Percentiles rank a stretch among this genome's conserved stretches.
Evolutionary conservation across 441 rosid genomes (phyloP).

Genomic region (Pelargonium australe): DNA sequence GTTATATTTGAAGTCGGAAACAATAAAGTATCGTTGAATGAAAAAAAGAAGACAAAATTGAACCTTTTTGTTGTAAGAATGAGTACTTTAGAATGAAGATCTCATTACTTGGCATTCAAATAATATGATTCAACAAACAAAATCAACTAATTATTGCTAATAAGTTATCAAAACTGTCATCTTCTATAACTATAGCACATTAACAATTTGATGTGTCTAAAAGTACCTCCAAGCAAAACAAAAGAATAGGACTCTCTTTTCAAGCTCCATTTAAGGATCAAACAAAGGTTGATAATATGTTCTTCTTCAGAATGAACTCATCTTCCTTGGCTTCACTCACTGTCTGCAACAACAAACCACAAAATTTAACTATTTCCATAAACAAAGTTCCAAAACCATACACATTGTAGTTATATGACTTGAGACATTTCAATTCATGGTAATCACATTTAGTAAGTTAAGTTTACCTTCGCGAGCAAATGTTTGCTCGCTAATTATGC

Average conservation of each 20-base stretch:
- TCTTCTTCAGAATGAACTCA: slow-evolving; percentile 18
- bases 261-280: slow-evolving; percentile 1
- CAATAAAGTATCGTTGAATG: too few relatives aligned
- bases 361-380: not conserved
- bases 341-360: slow-evolving; percentile 8
- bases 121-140: not conserved
- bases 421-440: too few relatives aligned
- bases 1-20: too few relatives aligned
- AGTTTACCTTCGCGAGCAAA: too few relatives aligned
- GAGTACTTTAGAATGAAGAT: too few relatives aligned
- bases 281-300: slow-evolving; percentile 13
- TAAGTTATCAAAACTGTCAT: not conserved
- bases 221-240: not conserved
- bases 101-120: not conserved
- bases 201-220: slow-evolving; percentile 16
- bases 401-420: too few relatives aligned
- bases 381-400: not conserved
- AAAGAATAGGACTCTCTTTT: not conserved
- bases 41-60: too few relatives aligned
- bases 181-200: slow-evolving; percentile 10
- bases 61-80: too few relatives aligned
- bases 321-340: slow-evolving; percentile 19
- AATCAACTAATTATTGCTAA: not conserved
- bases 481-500: too few relatives aligned
- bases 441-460: too few relatives aligned